Evolutionary conservation across 345 rosid genomes (phyloP), one percentile per base, ranked within the genome.

Genomic region (Raphanus sativus): DNA sequence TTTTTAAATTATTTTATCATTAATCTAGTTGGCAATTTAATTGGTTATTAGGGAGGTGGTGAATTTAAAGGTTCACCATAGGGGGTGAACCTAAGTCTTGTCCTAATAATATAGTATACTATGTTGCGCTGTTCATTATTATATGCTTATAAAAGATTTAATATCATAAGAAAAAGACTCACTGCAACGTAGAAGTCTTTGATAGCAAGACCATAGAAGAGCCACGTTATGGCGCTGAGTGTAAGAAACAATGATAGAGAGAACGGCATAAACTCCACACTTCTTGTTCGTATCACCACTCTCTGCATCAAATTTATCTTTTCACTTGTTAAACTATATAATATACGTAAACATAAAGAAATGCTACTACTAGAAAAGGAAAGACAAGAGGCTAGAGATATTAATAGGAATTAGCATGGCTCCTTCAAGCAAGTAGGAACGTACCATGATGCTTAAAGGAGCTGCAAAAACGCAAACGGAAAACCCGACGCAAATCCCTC

Each of bases 231-330:
- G 10, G 92, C 92, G 74, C 85, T 89, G 17, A 87, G 29, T 64
- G 87, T 80, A 62, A 89, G 89, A 83, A 85, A 85, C 65, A 87
- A 80, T 6, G 92, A 89, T 69, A 89, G 45, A 67, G 79, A 75
- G 63, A 85, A 80, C 0, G 92, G 90, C 92, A 87, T 88, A 85
- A 84, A 88, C 80, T 88, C 92, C 76, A 88, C 89, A 59, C 90
- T 88, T 77, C 80, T 85, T 55, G 87, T 85, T 26, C 84, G 79
- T 16, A 85, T 64, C 72, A 85, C 86, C 52, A 76, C 70, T 76
- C 85, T 75, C 87, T 85, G 82, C 62, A 65, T 60, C 56, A 80
- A 1, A 1, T 64, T 54, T 40, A 2, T 13, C 17, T 7, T 58
- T 62, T 38, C 50, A 54, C 9, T 17, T 15, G 64, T 78, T 72